Base-by-base conservation (phyloP, 176 grass and related monocot species). In the Eleusine indica region DNA sequence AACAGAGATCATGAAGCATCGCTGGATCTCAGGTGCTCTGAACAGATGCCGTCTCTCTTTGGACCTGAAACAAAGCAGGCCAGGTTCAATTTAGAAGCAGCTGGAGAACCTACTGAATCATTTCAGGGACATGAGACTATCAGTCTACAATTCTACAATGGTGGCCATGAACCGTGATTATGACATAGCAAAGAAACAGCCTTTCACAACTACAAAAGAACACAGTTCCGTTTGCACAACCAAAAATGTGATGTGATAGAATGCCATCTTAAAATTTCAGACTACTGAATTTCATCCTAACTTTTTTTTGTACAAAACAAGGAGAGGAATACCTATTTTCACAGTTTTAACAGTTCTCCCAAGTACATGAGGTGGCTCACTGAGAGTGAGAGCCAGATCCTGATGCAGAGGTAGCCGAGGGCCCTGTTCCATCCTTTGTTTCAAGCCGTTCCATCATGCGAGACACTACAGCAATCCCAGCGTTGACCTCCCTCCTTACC, bases 401-500 rank as follows among this genome's bases (percentile, higher is more conserved):
- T 83, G 90, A 76, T n/a, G 81, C 35, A 71, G 74, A 65, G 69
- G 71, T 73, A 66, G 25, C 56, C 68, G 84, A 88, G 79, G 77
- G 40, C 9, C 51, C 74, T 6, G 70, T 86, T 51, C 28, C 78
- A 3, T 95, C 85, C 57, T 76, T 92, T 39, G 86, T 82, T 67
- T 92, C 85, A 1, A 86, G 83, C 37, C 80, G 85, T 47, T 95
- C 93, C 77, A 95, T 92, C 90, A 95, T 92, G 71, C 90, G 90
- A 44, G 93, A 92, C 4, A 92, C 87, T 1, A 68, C 87, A 82
- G 87, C 88, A 84, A 95, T 82, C 47, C 93, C 93, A 25, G 86
- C 88, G n/a, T 92, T 90, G 30, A 95, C 86, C 79, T 95, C 93
- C 58, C 88, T 90, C 78, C 85, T 95, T 16, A 92, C 90, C 77